Evolutionary conservation across 2,329 filamentous ascomycete species (phyloP), one percentile per base, ranked within the genome.

Genomic region (Verruconis gallopava): DNA sequence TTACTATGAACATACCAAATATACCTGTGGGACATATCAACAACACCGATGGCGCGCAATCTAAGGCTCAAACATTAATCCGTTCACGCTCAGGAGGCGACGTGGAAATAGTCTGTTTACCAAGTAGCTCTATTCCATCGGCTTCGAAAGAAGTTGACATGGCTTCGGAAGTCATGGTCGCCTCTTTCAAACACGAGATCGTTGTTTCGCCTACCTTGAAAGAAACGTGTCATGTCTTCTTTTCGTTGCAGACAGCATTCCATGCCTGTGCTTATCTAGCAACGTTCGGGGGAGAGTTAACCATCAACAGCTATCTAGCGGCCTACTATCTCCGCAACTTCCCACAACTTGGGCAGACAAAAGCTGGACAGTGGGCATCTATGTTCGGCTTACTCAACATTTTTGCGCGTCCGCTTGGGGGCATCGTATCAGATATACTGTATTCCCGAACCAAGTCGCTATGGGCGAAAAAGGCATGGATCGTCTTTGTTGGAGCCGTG

Each of bases 301-400:
- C 72, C 44, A 69, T 79, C 58, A 77, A 78, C 62, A 71, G 67
- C 40, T 67, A 76, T 47, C 65, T 79, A 1, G 73, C 73, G 38
- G 62, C 64, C 12, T 78, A 76, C 63, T 78, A 77, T 54, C 56
- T 64, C 21, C 57, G 66, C 38, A 72, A 74, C 49, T 76, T 78
- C 58, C 64, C 65, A 1, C 50, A 57, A 9, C 67, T 77, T 44
- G 62, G 63, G 11, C 70, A 76, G 43, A 75, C 73, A 5, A 59
- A 62, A 21, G 65, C 69, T 1, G 73, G 73, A 4, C 65, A 68
- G 44, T 77, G 78, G 70, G 80, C 80, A 1, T 72, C 81, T 49
- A 82, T 83, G 67, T 85, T 84, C 56, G 81, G 80, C 19, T 77
- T 85, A 42, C 69, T 85, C 49, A 85, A 85, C 64, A 61, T 83